These are phyloP conservation scores for Panicum miliaceum DNA, from an alignment of 176 grass and related monocot species.

Conservation along the genomic window DNA sequence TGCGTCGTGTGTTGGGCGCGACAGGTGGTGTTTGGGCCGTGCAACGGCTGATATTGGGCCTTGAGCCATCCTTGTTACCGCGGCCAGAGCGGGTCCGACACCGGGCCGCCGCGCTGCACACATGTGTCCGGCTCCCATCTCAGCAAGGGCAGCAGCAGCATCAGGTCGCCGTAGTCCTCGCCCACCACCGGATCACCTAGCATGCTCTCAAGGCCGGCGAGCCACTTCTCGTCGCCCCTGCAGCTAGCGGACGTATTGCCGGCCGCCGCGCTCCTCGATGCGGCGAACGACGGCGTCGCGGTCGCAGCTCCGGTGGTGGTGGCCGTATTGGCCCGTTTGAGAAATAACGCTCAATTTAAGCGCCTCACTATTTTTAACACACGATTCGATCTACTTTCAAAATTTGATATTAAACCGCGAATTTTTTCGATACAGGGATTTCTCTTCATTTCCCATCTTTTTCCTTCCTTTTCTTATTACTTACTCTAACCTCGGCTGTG, in stretches of 20 bases:
- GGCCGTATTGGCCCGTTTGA: neutral
- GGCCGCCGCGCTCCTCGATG: neutral
- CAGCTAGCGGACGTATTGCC: neutral
- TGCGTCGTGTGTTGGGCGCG: no score
- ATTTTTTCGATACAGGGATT: no score
- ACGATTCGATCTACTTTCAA: no score
- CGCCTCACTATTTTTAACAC: no score
- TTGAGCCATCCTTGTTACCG: neutral
- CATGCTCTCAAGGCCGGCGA: neutral
- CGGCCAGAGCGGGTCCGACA: neutral
- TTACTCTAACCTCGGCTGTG: no score
- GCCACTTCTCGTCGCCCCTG: slow-evolving; percentile 22
- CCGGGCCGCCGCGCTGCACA: neutral
- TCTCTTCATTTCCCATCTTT: no score
- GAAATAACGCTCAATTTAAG: no score
- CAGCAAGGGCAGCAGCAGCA: slow-evolving; percentile 6
- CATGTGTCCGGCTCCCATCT: neutral
- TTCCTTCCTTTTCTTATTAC: no score
- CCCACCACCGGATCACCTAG: neutral
- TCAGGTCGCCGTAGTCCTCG: neutral
- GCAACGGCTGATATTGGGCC: no score
- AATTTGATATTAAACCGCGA: no score
- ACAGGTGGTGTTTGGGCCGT: no score
- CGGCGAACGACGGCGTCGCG: neutral
- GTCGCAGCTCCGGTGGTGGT: neutral